Percentiles rank a stretch among this genome's conserved stretches.
These are phyloP conservation scores for Schrenkiella parvula DNA, from an alignment of 345 rosid genomes.

Conservation along the genomic window DNA sequence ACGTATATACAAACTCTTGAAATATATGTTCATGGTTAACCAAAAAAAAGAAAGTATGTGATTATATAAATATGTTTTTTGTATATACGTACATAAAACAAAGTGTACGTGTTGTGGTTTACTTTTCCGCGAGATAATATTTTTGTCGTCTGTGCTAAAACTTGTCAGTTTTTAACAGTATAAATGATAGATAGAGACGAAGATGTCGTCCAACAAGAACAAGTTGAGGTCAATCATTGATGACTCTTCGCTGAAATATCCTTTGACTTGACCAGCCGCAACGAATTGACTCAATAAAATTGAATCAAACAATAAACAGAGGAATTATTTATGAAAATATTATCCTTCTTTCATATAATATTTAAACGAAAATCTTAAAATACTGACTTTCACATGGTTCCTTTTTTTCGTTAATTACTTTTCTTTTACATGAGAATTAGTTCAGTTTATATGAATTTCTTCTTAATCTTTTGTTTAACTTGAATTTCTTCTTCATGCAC, in stretches of 20 bases:
- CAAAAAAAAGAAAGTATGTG: too few relatives aligned
- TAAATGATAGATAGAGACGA: constrained; percentile 21
- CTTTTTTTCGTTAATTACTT: too few relatives aligned
- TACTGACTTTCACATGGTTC: too few relatives aligned
- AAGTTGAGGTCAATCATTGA: constrained; percentile 24
- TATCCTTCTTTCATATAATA: too few relatives aligned
- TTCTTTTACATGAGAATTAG: background rate
- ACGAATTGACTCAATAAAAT: constrained; percentile 29
- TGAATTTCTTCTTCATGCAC: background rate
- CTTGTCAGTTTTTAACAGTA: too few relatives aligned
- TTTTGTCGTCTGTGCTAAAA: too few relatives aligned
- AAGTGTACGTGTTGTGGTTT: background rate
- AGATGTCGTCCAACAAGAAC: constrained; percentile 34
- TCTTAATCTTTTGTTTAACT: too few relatives aligned
- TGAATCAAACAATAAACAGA: background rate
- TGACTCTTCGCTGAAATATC: constrained; percentile 24
- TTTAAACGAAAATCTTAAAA: too few relatives aligned
- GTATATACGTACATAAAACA: background rate
- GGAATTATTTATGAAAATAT: too few relatives aligned
- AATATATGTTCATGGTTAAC: too few relatives aligned
- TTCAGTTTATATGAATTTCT: background rate
- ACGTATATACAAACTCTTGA: background rate
- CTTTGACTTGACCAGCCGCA: constrained; percentile 32
- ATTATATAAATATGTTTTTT: background rate
- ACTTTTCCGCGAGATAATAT: background rate